Base-by-base conservation (phyloP, 2,329 filamentous ascomycete genomes). In the Calonectria pseudoturangicola region DNA sequence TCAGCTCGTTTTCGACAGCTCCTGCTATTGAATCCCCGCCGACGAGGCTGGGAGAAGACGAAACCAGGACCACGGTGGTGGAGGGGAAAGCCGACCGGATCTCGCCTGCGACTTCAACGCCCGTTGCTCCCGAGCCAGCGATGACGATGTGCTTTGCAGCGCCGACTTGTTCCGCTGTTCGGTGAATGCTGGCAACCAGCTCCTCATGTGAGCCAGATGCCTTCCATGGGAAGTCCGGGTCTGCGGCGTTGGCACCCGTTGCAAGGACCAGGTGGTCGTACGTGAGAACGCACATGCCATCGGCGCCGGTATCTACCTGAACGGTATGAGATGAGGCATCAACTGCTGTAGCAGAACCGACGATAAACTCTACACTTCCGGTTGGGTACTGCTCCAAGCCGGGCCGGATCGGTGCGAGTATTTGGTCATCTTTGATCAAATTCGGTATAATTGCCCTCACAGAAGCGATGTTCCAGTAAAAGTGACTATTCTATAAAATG, bases 241-340 rank as follows among this genome's bases (percentile, higher is more conserved):
- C 83, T 33, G 83, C 79, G 51, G 83, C 81, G 73, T 86, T 85
- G 21, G 89, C 83, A 51, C 90, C 90, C 0, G 89, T 92, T 18
- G 89, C 89, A 48, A 92, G 80, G 50, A 92, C 88, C 58, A 92
- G 86, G 74, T 91, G 88, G 81, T 90, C 88, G 79, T 92, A 92
- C 63, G 79, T 73, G 39, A 79, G 70, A 15, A 77, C 45, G 25
- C 68, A 62, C 47, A 74, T 50, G 33, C 67, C 75, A 33, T 70
- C 66, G 18, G 69, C 74, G 18, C 75, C 74, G 10, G 75, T 54
- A 25, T 79, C 74, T 12, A 90, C 84, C n/a, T 84, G 82, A 65
- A 89, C 84, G 10, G 84, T 85, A 73, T 86, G 85, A 60, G 81
- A 80, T 18, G 81, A 64, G 3, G 83, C 71, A 72, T 88, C 84